Conservation (phyloP, 148 eudicot genomes). For the Vaccinium corymbosum region DNA sequence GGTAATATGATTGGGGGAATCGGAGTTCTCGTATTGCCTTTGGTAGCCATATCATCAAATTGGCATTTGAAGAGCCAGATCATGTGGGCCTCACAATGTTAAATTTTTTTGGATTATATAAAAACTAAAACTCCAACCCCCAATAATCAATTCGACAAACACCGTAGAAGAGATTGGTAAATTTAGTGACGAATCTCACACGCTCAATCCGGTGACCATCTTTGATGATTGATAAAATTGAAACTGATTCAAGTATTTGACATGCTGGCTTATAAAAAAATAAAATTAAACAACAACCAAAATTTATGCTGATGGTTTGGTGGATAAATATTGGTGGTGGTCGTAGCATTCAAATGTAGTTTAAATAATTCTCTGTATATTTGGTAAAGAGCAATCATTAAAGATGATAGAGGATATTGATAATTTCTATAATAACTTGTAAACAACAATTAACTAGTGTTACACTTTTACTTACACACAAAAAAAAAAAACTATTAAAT, state of each 20-base stretch:
- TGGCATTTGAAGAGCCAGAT: background rate
- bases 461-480: too few species aligned
- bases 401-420: too few species aligned
- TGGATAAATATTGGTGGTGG: background rate
- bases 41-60: background rate
- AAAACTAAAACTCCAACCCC: background rate
- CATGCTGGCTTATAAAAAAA: background rate
- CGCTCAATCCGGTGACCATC: background rate
- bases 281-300: background rate
- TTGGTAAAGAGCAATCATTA: background rate
- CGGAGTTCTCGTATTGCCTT: too few species aligned
- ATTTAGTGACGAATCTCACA: background rate
- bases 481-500: too few species aligned
- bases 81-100: background rate
- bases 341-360: background rate
- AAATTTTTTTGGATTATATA: background rate
- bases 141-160: background rate
- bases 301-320: background rate
- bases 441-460: background rate
- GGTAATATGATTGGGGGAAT: background rate
- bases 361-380: too few species aligned
- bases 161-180: background rate
- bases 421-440: too few species aligned
- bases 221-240: background rate
- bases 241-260: background rate